Base-by-base conservation (phyloP, 2,329 filamentous ascomycete species). In the Parascedosporium putredinis region DNA sequence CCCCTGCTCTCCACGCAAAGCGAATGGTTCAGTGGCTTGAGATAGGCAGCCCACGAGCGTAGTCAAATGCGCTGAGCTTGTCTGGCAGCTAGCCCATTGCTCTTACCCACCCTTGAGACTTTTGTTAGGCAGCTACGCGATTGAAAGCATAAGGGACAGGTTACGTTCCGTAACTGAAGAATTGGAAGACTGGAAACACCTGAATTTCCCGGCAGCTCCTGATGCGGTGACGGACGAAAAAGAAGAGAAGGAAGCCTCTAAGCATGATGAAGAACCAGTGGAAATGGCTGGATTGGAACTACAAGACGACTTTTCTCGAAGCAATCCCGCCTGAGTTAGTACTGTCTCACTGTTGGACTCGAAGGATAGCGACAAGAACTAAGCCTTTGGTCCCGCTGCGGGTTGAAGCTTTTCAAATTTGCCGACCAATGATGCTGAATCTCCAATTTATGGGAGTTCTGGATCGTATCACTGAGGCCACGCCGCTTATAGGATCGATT, bases 41-140 rank as follows among this genome's bases (percentile, higher is more conserved):
- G 88, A 96, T 61, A 80, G 88, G 54, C 91, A 97, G 65, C 91
- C 91, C 4, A 93, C 89, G 10, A 95, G 88, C 64, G 88, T 88
- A 1, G 84, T 95, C 50, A 95, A 94, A 67, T 91, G 89, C 53
- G 89, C 89, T 2, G 89, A 97, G 70, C 70, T 97, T 51, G 84
- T 95, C 5, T 97, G 93, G 93, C 83, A 96, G 70, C 69, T 97
- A 40, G 93, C 84, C 0, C 93, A 97, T 70, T 97, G 91, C 68
- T 84, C 82, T n/a, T 96, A 89, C 62, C 93, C 93, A 46, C 93
- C 93, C 0, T 64, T 97, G 55, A 72, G 93, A 29, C 67, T 98
- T 52, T 70, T 96, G n/a, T 67, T 97, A 22, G 93, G 93, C 0
- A 94, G 83, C 55, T 97, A 95, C 68, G 91, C 93, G 1, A 91